Percentiles rank a stretch among this genome's conserved stretches.
Evolutionary conservation across 1,139 yeast genomes (phyloP).

Genomic region (Kluyveromyces marxianus): DNA sequence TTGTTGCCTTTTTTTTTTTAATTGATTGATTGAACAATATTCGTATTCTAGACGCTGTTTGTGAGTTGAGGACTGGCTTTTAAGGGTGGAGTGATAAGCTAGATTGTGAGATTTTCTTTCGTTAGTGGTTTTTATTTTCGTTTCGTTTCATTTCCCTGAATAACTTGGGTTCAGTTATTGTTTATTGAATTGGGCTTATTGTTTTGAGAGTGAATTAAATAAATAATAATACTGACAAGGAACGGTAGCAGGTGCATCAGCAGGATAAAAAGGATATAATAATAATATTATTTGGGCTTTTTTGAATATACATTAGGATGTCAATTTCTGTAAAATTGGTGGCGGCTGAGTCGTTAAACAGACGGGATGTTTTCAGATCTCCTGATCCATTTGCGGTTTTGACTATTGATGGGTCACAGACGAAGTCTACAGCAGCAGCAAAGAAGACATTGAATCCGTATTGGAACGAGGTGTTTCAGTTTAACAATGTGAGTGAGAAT

Average conservation of each 20-base stretch:
- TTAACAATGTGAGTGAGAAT: conserved; percentile 64
- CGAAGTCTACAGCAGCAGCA: conserved; percentile 89
- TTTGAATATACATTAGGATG: conserved; percentile 1
- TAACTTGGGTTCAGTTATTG: too few relatives aligned
- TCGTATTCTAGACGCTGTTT: too few relatives aligned
- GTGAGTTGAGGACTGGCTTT: too few relatives aligned
- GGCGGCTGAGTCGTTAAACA: conserved; percentile 93
- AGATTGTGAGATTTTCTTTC: too few relatives aligned
- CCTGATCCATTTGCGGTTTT: conserved; percentile 98
- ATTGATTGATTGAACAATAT: too few relatives aligned
- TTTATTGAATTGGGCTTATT: too few relatives aligned
- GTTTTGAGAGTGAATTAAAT: too few relatives aligned
- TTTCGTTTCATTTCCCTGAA: too few relatives aligned
- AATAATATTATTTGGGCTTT: background rate
- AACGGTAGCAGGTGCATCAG: conserved; percentile 3
- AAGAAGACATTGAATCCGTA: conserved; percentile 93
- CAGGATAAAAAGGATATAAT: background rate
- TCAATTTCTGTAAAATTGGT: conserved; percentile 65
- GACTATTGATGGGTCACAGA: conserved; percentile 94
- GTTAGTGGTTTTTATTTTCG: too few relatives aligned
- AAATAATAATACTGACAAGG: too few relatives aligned
- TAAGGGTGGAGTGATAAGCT: too few relatives aligned
- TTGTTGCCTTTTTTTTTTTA: too few relatives aligned
- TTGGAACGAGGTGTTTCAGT: conserved; percentile 89
- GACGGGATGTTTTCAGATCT: conserved; percentile 87